Conservation (phyloP, 768 basidiomycete genomes). For the Lactarius trivialis region DNA sequence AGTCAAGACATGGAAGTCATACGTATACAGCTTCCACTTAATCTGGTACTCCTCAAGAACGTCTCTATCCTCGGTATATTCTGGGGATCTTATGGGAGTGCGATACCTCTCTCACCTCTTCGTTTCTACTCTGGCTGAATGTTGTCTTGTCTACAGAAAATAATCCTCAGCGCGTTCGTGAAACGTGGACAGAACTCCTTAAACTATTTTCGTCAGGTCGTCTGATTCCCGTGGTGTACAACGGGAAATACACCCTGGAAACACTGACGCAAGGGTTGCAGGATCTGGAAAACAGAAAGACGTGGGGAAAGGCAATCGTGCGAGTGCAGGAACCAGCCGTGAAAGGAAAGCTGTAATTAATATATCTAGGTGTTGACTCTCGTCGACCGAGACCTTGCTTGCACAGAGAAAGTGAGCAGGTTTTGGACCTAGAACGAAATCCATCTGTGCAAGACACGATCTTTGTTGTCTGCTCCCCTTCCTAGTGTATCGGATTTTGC, state of each 20-base stretch:
- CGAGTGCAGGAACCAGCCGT: slow-evolving; percentile 48
- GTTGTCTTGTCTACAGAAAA: slow-evolving; percentile 37
- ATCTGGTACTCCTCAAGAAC: slow-evolving; percentile 33
- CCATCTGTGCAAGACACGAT: too few relatives aligned
- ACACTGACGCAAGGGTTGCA: slow-evolving; percentile 56
- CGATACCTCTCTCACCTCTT: neutral
- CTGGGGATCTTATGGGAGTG: slow-evolving; percentile 2
- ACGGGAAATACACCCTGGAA: slow-evolving; percentile 63
- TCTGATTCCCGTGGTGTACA: slow-evolving; percentile 64
- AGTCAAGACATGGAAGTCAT: neutral
- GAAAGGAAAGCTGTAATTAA: slow-evolving; percentile 43
- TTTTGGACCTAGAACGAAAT: too few relatives aligned
- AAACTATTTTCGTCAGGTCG: slow-evolving; percentile 62
- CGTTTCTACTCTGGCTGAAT: neutral
- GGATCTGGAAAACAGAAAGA: slow-evolving; percentile 76
- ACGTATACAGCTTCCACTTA: slow-evolving; percentile 66
- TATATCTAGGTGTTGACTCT: too few relatives aligned
- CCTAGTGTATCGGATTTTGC: too few relatives aligned
- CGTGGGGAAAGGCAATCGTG: slow-evolving; percentile 88
- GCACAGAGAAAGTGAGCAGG: too few relatives aligned
- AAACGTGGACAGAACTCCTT: slow-evolving; percentile 69
- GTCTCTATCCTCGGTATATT: slow-evolving; percentile 17
- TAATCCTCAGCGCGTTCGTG: slow-evolving; percentile 55
- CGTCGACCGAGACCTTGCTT: too few relatives aligned
- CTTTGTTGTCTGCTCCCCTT: too few relatives aligned